These are phyloP conservation scores for Apiospora malaysiana DNA, from an alignment of 2,329 filamentous ascomycete genomes.

Conservation along the genomic window DNA sequence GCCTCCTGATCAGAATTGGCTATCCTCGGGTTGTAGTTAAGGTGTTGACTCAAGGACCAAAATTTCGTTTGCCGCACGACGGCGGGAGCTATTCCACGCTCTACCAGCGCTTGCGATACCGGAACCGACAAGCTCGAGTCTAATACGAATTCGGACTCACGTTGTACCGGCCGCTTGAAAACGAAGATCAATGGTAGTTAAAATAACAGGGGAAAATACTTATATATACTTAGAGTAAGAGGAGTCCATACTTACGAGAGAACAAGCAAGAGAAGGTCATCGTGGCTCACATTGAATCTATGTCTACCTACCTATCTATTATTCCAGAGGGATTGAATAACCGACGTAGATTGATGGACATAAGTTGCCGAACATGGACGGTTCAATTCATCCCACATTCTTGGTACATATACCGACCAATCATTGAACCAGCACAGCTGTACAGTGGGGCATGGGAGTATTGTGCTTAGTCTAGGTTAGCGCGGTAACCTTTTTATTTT, in stretches of 20 bases:
- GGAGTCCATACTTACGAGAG: neutral
- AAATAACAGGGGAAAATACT: neutral
- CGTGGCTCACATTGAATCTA: neutral
- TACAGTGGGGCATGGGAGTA: neutral
- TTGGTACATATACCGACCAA: neutral
- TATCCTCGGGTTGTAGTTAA: constrained; percentile 30
- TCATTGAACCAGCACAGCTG: neutral
- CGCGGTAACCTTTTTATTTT: neutral
- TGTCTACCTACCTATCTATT: neutral
- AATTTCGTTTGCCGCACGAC: constrained; percentile 20
- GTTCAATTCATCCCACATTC: neutral
- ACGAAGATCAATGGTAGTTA: neutral
- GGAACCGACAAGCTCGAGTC: constrained; percentile 17
- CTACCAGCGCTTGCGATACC: constrained; percentile 7
- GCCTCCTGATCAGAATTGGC: constrained; percentile 36
- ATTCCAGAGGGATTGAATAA: neutral
- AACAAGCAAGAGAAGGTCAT: neutral
- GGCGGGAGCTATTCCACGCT: constrained; percentile 10
- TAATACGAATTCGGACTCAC: constrained; percentile 17
- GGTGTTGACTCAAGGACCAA: constrained; percentile 32
- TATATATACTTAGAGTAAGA: too few species aligned
- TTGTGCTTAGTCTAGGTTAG: neutral
- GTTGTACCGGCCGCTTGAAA: neutral
- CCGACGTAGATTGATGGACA: neutral
- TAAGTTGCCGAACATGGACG: neutral